Base-by-base conservation (phyloP, 441 rosid species). In the Erodium chrysanthum region DNA sequence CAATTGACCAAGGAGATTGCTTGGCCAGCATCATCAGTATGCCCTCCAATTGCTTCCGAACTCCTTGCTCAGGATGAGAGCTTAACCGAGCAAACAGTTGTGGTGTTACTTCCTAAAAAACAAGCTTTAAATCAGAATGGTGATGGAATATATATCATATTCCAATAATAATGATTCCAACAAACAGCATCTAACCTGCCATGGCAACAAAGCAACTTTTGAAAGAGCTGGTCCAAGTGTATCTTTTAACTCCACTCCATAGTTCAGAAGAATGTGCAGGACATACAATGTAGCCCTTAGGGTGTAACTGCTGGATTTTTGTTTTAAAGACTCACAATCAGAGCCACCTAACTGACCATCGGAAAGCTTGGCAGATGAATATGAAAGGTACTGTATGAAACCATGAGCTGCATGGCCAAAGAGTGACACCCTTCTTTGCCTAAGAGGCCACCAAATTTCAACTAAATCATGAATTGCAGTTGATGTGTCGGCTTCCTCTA, bases 41-140 rank as follows among this genome's bases (percentile, higher is more conserved):
- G 79, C 92, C 87, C 78, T 88, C 92, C 71, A 94, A 70, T 81
- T 91, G 96, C 82, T 86, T 91, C 63, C 97, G 88, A 40, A 94
- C 92, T 25, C 83, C 87, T 79, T 84, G 89, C 78, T 86, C 90
- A 9, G 97, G 98, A 77, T 94, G 98, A 74, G 96, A 91, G 79
- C 96, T 89, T 80, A 94, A 77, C 64, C 94, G 95, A 77, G 96
- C 96, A 86, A 91, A 91, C 77, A 94, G 82, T 65, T 94, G 98
- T 62, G 98, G 96, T 23, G 89, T 86, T 69, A 91, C 83, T 79
- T 94, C 98, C 98, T 94, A 74, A 70, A 66, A 80, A 65, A 68
- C 27, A 69, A 70, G 20, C 74, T 70, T 48, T 64, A 42, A 40
- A 64, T 61, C 40, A 71, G 65, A 70, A 66, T 54, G 52, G 50